Evolutionary conservation across 345 rosid genomes (phyloP).

Genomic region (Arabidopsis thaliana): DNA sequence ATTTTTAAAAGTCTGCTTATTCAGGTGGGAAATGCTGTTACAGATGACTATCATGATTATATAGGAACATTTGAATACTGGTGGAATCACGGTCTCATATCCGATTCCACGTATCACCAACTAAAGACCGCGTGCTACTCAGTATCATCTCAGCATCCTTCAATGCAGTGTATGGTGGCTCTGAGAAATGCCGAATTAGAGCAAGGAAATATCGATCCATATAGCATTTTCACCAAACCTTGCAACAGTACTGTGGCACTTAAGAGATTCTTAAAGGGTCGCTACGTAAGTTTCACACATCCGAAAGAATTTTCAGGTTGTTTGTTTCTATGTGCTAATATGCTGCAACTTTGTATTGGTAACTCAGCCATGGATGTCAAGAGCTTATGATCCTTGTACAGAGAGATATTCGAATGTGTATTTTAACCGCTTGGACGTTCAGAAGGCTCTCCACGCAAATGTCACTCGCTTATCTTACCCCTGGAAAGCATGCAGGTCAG

Average conservation of each 20-base stretch:
- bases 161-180: slow-evolving; percentile 67
- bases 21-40: slow-evolving; percentile 97
- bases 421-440: slow-evolving; percentile 82
- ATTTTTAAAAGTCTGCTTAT: slow-evolving; percentile 21
- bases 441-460: slow-evolving; percentile 90
- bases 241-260: slow-evolving; percentile 64
- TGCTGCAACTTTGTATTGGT: slow-evolving; percentile 23
- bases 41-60: slow-evolving; percentile 83
- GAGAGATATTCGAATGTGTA: slow-evolving; percentile 77
- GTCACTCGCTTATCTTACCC: slow-evolving; percentile 70
- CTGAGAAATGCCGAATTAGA: slow-evolving; percentile 61
- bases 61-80: slow-evolving; percentile 93
- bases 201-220: slow-evolving; percentile 86
- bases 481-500: slow-evolving; percentile 91
- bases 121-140: slow-evolving; percentile 59
- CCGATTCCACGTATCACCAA: slow-evolving; percentile 76
- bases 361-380: slow-evolving; percentile 95
- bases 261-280: slow-evolving; percentile 66
- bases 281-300: slow-evolving; percentile 74
- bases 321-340: slow-evolving; percentile 12
- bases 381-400: slow-evolving; percentile 97
- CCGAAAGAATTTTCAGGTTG: slow-evolving; percentile 6
- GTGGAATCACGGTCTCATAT: slow-evolving; percentile 97
- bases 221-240: slow-evolving; percentile 82
- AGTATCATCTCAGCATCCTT: slow-evolving; percentile 74